A percentile compares a stretch with the other conserved stretches of the same genome.
Conservation (phyloP, 169 alveolate genomes). For the Plasmodium vivax region DNA sequence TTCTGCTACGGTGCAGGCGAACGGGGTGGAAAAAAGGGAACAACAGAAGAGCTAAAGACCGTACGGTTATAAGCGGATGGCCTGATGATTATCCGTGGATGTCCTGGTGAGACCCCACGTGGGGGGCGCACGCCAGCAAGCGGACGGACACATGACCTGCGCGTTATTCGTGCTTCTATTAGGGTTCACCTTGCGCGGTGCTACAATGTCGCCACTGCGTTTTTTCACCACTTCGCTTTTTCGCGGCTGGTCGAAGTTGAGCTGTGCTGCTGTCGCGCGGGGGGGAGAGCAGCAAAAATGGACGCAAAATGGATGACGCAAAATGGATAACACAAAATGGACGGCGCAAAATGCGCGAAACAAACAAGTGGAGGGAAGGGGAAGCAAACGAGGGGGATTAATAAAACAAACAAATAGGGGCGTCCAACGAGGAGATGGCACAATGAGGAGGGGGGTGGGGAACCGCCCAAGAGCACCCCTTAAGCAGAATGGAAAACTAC, state of each 20-base stretch:
- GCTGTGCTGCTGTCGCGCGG: neutral
- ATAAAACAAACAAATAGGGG: neutral
- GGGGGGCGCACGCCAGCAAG: neutral
- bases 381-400: neutral
- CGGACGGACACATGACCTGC: neutral
- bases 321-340: neutral
- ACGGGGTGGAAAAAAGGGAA: neutral
- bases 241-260: neutral
- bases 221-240: neutral
- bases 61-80: neutral
- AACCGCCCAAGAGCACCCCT: neutral
- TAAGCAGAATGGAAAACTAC: conserved; percentile 59
- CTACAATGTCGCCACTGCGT: neutral
- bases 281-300: neutral
- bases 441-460: neutral
- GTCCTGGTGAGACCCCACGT: neutral
- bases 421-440: neutral
- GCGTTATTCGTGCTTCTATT: neutral
- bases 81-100: neutral
- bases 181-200: neutral
- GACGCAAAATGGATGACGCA: neutral
- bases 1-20: neutral
- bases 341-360: neutral
- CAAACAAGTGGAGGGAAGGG: neutral
- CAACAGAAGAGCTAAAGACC: neutral